Evolutionary conservation across 495 filamentous ascomycete genomes (phyloP).

Genomic region (Bryoglossum gracile): DNA sequence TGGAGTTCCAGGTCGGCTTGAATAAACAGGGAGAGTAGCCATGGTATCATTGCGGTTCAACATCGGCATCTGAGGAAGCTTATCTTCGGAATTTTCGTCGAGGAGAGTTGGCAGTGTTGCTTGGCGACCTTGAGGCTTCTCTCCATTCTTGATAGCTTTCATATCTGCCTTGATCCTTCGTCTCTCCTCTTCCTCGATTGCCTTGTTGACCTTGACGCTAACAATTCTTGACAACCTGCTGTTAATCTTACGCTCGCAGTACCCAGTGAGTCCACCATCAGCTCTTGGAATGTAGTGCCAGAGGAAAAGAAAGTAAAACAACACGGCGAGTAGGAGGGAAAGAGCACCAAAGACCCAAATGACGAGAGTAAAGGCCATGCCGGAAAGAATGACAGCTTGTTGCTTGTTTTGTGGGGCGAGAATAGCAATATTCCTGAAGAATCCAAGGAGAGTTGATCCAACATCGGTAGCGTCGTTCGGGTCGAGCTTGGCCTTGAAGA

Average conservation of each 20-base stretch:
- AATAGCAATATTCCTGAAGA: conserved; percentile 68
- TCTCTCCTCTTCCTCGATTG: conserved; percentile 63
- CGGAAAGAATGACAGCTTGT: conserved; percentile 72
- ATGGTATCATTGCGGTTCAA: conserved; percentile 60
- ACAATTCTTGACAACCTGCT: conserved; percentile 74
- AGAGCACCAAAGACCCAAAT: conserved; percentile 82
- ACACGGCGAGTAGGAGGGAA: conserved; percentile 59
- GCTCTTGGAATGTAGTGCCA: conserved; percentile 77
- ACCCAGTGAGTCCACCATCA: conserved; percentile 72
- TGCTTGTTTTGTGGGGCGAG: conserved; percentile 62
- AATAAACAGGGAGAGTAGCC: conserved; percentile 56
- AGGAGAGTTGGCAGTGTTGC: conserved; percentile 63
- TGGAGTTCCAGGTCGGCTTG: conserved; percentile 47
- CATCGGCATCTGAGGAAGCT: conserved; percentile 49
- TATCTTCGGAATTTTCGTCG: conserved; percentile 42
- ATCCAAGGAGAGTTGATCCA: conserved; percentile 48
- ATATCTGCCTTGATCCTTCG: conserved; percentile 49
- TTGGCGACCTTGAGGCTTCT: conserved; percentile 45
- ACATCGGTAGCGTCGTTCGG: conserved; percentile 47
- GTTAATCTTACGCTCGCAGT: conserved; percentile 87
- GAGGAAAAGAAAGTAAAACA: conserved; percentile 81
- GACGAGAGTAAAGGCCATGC: conserved; percentile 87
- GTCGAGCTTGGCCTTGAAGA: conserved; percentile 61
- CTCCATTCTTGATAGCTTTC: conserved; percentile 48
- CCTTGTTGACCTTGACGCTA: conserved; percentile 72